Conservation (phyloP, 140 eudicot species). For the Erigeron philadelphicus region DNA sequence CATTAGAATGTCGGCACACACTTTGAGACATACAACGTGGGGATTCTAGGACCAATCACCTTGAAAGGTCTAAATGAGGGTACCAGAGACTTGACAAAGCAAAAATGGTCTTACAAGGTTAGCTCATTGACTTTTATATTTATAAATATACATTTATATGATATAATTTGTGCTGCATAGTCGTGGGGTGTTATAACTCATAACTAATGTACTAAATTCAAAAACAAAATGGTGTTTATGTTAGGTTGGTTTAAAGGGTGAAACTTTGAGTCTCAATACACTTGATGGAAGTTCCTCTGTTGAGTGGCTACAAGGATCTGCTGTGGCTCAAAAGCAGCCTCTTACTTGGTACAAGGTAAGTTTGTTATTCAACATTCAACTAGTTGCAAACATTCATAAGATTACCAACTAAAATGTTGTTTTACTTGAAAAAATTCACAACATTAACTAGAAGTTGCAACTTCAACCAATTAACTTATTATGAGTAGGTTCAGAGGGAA, state of each 20-base stretch:
- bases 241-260: constrained; percentile 86
- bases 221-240: neutral
- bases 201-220: neutral
- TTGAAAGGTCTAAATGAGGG: constrained; percentile 72
- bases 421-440: too few species aligned
- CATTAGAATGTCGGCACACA: constrained; percentile 85
- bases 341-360: constrained; percentile 92
- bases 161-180: neutral
- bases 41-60: constrained; percentile 85
- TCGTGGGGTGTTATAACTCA: neutral
- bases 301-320: constrained; percentile 62
- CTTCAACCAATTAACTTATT: too few species aligned
- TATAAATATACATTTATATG: neutral
- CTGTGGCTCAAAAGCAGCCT: constrained; percentile 69
- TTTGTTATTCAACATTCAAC: neutral
- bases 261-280: constrained; percentile 53
- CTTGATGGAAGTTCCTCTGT: constrained; percentile 63
- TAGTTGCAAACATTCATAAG: neutral
- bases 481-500: too few species aligned
- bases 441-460: too few species aligned
- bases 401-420: too few species aligned
- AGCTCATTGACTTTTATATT: constrained; percentile 5
- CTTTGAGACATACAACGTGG: constrained; percentile 71
- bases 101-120: constrained; percentile 84
- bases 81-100: constrained; percentile 69